Evolutionary conservation across 352 stramenopile genomes (phyloP).

Genomic region (Phytophthora agathidicida): DNA sequence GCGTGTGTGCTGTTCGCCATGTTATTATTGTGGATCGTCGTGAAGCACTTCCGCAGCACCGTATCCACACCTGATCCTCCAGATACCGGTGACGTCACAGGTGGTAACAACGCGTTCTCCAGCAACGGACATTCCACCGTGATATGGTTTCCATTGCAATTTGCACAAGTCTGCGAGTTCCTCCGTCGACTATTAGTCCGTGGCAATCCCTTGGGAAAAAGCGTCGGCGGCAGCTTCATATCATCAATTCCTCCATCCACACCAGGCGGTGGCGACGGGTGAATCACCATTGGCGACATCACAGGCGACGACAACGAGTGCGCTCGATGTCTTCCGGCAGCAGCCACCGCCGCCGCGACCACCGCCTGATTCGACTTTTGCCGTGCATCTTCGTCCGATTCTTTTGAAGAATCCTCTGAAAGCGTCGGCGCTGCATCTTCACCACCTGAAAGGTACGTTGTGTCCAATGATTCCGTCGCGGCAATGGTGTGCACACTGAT

Average conservation of each 20-base stretch:
- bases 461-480: constrained; percentile 51
- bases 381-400: constrained; percentile 35
- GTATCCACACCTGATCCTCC: constrained; percentile 57
- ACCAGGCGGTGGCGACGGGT: constrained; percentile 17
- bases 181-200: constrained; percentile 68
- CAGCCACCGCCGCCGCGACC: constrained; percentile 46
- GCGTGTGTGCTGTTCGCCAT: constrained; percentile 84
- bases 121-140: constrained; percentile 79
- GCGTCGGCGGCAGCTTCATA: constrained; percentile 26
- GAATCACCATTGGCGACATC: constrained; percentile 25
- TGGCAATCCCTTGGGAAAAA: constrained; percentile 46
- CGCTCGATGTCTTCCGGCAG: constrained; percentile 46
- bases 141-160: constrained; percentile 85
- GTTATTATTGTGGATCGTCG: constrained; percentile 87
- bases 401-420: constrained; percentile 7
- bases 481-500: constrained; percentile 87
- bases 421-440: constrained; percentile 19
- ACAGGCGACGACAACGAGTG: constrained; percentile 45
- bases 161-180: constrained; percentile 66
- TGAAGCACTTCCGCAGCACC: constrained; percentile 86
- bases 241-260: constrained; percentile 20
- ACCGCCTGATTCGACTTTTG: constrained; percentile 49
- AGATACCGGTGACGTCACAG: constrained; percentile 1
- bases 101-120: constrained; percentile 50
- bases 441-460: constrained; percentile 48